Conservation (phyloP, 306 rosid species). For the Trifolium pratense region DNA sequence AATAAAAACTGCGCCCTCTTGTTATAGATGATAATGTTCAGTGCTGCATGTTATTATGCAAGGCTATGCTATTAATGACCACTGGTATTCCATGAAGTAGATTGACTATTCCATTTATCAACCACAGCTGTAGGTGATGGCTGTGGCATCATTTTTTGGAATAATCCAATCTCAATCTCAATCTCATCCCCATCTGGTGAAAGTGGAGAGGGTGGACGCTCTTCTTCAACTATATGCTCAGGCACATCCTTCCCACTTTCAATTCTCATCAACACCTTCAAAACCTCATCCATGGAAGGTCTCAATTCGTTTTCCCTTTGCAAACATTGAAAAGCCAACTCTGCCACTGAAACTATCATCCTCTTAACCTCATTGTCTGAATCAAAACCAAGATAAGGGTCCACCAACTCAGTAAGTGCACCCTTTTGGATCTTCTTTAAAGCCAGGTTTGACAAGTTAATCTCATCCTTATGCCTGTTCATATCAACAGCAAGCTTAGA, state of each 20-base stretch:
- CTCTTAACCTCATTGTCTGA: slow-evolving; percentile 52
- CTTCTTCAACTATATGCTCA: slow-evolving; percentile 29
- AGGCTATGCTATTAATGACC: slow-evolving; percentile 10
- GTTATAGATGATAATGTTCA: not conserved
- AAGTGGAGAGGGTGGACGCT: slow-evolving; percentile 20
- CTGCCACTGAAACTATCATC: slow-evolving; percentile 67
- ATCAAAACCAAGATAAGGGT: slow-evolving; percentile 60
- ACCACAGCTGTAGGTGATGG: slow-evolving; percentile 63
- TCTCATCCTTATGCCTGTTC: slow-evolving; percentile 57
- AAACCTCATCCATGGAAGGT: slow-evolving; percentile 78
- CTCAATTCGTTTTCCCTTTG: slow-evolving; percentile 68
- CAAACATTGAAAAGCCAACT: slow-evolving; percentile 77
- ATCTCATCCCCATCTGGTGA: slow-evolving; percentile 55
- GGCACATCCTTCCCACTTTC: slow-evolving; percentile 41
- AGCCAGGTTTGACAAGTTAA: slow-evolving; percentile 71
- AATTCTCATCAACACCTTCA: slow-evolving; percentile 53
- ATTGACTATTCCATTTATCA: slow-evolving; percentile 59
- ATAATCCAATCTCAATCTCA: slow-evolving; percentile 32
- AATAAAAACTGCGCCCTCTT: not conserved
- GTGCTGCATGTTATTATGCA: not conserved
- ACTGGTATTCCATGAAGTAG: slow-evolving; percentile 48
- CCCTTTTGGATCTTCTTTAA: slow-evolving; percentile 58
- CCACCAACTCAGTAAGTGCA: slow-evolving; percentile 59
- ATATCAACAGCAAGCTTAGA: slow-evolving; percentile 77
- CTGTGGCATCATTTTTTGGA: slow-evolving; percentile 29